Conservation (phyloP, 1,139 yeast species). For the Geotrichum carabidarum region DNA sequence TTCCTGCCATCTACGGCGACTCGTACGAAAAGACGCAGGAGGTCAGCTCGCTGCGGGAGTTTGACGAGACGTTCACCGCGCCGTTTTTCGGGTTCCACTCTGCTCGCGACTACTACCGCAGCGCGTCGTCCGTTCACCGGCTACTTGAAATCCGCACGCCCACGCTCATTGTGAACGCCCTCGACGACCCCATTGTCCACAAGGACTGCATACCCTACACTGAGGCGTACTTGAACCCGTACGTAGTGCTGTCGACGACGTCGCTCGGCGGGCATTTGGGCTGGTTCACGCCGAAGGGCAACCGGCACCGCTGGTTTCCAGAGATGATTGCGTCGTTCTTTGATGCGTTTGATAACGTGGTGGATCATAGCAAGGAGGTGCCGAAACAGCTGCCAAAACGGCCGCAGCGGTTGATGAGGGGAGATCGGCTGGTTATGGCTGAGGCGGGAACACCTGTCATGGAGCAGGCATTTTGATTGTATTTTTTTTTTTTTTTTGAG, state of each 20-base stretch:
- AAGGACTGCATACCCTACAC: constrained; percentile 53
- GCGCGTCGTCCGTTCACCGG: constrained; percentile 59
- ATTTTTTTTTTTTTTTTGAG: not conserved
- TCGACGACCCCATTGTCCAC: constrained; percentile 78
- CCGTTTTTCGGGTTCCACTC: constrained; percentile 65
- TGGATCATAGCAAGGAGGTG: constrained; percentile 22
- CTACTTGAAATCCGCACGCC: constrained; percentile 60
- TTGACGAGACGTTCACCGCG: constrained; percentile 70
- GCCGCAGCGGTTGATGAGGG: not conserved
- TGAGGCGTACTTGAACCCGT: constrained; percentile 65
- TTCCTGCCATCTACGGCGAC: constrained; percentile 34
- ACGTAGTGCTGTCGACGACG: constrained; percentile 59
- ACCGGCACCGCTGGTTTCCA: constrained; percentile 64
- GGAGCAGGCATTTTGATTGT: not conserved
- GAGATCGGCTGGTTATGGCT: not conserved
- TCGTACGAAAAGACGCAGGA: constrained; percentile 28
- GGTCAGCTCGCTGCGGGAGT: constrained; percentile 48
- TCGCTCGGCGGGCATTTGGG: constrained; percentile 86
- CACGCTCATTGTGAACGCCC: constrained; percentile 58
- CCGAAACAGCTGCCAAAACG: too few species aligned
- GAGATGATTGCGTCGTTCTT: constrained; percentile 60
- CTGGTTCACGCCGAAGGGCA: constrained; percentile 52
- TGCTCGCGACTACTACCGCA: constrained; percentile 68
- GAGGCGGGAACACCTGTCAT: not conserved
- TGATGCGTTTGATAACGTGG: constrained; percentile 45